A percentile compares a stretch with the other conserved stretches of the same genome.
Conservation (phyloP, 352 stramenopile genomes). For the Phytophthora europaea region DNA sequence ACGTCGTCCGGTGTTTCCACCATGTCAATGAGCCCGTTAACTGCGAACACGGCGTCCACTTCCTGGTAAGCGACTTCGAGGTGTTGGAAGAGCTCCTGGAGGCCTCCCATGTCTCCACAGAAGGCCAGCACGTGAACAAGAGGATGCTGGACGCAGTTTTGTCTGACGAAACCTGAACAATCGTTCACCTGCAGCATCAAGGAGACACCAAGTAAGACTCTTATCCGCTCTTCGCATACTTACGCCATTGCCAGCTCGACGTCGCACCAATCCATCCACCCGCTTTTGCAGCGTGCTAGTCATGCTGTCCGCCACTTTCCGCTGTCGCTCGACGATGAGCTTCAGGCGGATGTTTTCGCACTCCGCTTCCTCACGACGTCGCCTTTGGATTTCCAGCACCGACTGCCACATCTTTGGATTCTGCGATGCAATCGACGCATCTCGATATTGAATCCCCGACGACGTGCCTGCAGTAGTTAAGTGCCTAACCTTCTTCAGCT, state of each 20-base stretch:
- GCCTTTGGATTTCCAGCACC: slow-evolving; percentile 31
- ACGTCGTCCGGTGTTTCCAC: slow-evolving; percentile 34
- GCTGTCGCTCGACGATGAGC: slow-evolving; percentile 44
- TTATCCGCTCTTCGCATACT: neutral
- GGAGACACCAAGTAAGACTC: slow-evolving; percentile 1
- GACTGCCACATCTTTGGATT: slow-evolving; percentile 28
- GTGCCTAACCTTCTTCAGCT: slow-evolving; percentile 1
- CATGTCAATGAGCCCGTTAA: slow-evolving; percentile 32
- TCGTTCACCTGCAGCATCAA: slow-evolving; percentile 18
- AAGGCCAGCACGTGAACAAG: slow-evolving; percentile 25
- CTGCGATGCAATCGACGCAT: neutral
- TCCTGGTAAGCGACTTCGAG: slow-evolving; percentile 34
- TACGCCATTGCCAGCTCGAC: neutral
- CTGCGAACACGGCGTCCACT: slow-evolving; percentile 36
- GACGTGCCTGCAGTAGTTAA: neutral
- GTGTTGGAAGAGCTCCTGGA: slow-evolving; percentile 28
- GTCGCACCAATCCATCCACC: slow-evolving; percentile 11
- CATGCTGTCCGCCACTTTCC: slow-evolving; percentile 20
- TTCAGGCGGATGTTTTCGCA: slow-evolving; percentile 52
- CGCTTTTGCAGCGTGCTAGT: slow-evolving; percentile 13
- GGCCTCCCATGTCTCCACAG: slow-evolving; percentile 15
- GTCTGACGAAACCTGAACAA: slow-evolving; percentile 19
- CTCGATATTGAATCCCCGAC: neutral
- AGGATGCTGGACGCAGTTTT: slow-evolving; percentile 8
- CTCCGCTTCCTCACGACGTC: slow-evolving; percentile 41